phyloP scores from a whole-genome alignment of 164 flowering plant species.

The Magnolia changhungtana region DNA sequence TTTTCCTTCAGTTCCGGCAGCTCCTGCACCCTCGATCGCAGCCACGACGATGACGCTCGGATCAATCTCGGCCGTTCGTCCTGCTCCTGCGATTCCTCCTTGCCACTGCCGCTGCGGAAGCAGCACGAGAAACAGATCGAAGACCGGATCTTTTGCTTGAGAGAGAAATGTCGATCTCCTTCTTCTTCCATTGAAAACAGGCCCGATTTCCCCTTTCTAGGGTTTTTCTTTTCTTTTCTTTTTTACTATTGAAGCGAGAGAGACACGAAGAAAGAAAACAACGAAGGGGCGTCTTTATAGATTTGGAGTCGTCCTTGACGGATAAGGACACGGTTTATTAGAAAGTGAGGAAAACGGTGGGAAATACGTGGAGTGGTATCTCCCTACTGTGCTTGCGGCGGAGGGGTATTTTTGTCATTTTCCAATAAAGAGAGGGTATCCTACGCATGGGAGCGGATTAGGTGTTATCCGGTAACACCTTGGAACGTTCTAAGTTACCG shows the following conservation, averaged over 20 bases:
- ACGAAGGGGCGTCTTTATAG: not conserved
- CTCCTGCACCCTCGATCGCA: constrained; percentile 28
- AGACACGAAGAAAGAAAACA: not conserved
- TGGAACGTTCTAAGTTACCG: no score
- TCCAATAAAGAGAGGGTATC: no score
- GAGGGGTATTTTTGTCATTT: no score
- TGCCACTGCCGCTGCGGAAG: constrained; percentile 15
- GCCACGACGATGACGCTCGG: constrained; percentile 30
- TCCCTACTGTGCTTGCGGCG: no score
- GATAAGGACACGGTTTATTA: constrained; percentile 1
- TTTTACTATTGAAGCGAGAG: no score
- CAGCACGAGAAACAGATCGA: constrained; percentile 26
- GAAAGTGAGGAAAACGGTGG: no score
- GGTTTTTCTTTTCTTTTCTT: not conserved
- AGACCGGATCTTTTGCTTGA: constrained; percentile 18
- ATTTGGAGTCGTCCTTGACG: not conserved
- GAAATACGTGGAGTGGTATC: no score
- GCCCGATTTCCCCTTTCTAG: not conserved
- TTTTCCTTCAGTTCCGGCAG: constrained; percentile 32
- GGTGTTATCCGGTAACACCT: no score
- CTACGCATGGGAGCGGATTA: no score
- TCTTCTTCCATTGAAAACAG: not conserved
- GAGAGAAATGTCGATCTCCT: not conserved
- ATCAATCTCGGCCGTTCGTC: constrained; percentile 16
- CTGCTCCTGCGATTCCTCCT: not conserved